phyloP scores from a whole-genome alignment of 2,329 filamentous ascomycete species.

The Microdochium paspali region DNA sequence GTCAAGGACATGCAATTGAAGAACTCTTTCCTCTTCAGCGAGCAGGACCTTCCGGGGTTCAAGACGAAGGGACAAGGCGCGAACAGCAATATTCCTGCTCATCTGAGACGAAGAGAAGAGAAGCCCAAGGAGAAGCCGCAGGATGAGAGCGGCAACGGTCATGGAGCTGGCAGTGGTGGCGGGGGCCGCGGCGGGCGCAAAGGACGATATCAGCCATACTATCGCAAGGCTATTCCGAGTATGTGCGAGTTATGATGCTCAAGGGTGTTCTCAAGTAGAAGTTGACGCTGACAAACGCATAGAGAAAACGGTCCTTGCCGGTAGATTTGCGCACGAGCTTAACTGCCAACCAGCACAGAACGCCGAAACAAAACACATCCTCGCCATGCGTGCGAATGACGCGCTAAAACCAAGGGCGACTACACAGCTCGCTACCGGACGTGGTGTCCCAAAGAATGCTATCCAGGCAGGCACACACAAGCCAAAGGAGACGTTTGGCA shows the following conservation, averaged over 20 bases:
- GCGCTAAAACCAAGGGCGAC: slow-evolving; percentile 50
- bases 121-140: slow-evolving; percentile 25
- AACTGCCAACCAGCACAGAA: slow-evolving; percentile 66
- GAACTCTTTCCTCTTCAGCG: slow-evolving; percentile 88
- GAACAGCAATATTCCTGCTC: slow-evolving; percentile 48
- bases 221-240: slow-evolving; percentile 68
- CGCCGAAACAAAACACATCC: slow-evolving; percentile 55
- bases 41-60: slow-evolving; percentile 82
- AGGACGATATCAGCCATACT: slow-evolving; percentile 47
- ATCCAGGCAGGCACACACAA: slow-evolving; percentile 49
- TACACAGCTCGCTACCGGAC: slow-evolving; percentile 33
- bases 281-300: slow-evolving; percentile 12
- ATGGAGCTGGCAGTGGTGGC: not conserved
- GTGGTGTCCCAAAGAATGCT: slow-evolving; percentile 38
- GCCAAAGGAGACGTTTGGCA: slow-evolving; percentile 33
- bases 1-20: slow-evolving; percentile 53
- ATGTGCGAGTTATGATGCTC: slow-evolving; percentile 25
- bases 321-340: slow-evolving; percentile 66
- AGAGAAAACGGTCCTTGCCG: slow-evolving; percentile 73
- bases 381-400: slow-evolving; percentile 47
- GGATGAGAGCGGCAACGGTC: slow-evolving; percentile 26
- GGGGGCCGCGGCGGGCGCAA: slow-evolving; percentile 29
- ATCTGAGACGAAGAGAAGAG: slow-evolving; percentile 37
- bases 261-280: too few relatives aligned
- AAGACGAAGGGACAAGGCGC: slow-evolving; percentile 49